These are phyloP conservation scores for Ogataea nakhonphanomensis DNA, from an alignment of 805 yeast species.

Conservation along the genomic window DNA sequence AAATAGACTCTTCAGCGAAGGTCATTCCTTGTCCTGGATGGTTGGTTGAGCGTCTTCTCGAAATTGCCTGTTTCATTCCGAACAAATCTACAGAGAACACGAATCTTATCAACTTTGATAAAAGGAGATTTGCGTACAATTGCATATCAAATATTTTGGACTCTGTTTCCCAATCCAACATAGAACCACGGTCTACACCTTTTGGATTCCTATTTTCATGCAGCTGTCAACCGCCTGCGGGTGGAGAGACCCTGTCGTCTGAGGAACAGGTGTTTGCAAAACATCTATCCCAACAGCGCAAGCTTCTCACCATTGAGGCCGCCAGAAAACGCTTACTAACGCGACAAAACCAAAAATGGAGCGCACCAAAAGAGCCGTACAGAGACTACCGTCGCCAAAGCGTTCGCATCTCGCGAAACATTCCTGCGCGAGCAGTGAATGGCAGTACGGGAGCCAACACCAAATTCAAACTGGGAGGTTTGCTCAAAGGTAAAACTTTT, in stretches of 20 bases:
- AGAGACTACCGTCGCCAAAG: conserved; percentile 5
- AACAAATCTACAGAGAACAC: conserved; percentile 67
- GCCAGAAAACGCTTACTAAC: conserved; percentile 17
- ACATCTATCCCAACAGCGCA: conserved; percentile 47
- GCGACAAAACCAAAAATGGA: conserved; percentile 1
- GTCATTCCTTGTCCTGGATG: conserved; percentile 89
- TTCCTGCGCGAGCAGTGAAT: conserved; percentile 4
- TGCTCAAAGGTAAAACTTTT: conserved; percentile 53
- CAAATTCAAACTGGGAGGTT: conserved; percentile 29
- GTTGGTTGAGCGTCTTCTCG: conserved; percentile 77
- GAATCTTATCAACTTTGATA: conserved; percentile 77
- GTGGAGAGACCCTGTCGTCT: conserved; percentile 39
- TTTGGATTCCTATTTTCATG: conserved; percentile 54
- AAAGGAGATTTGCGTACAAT: conserved; percentile 66
- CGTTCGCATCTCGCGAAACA: conserved; percentile 7
- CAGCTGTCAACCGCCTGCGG: conserved; percentile 35
- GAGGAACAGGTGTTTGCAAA: conserved; percentile 42
- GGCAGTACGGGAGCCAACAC: conserved; percentile 8
- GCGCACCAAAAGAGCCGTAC: conserved; percentile 2
- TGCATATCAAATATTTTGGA: conserved; percentile 53
- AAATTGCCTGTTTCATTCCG: conserved; percentile 73
- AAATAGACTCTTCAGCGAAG: conserved; percentile 30
- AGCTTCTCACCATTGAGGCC: conserved; percentile 50
- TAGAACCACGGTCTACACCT: conserved; percentile 35
- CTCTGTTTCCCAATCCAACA: conserved; percentile 33